Conservation (phyloP, 169 alveolate genomes). For the Eimeria acervulina region DNA sequence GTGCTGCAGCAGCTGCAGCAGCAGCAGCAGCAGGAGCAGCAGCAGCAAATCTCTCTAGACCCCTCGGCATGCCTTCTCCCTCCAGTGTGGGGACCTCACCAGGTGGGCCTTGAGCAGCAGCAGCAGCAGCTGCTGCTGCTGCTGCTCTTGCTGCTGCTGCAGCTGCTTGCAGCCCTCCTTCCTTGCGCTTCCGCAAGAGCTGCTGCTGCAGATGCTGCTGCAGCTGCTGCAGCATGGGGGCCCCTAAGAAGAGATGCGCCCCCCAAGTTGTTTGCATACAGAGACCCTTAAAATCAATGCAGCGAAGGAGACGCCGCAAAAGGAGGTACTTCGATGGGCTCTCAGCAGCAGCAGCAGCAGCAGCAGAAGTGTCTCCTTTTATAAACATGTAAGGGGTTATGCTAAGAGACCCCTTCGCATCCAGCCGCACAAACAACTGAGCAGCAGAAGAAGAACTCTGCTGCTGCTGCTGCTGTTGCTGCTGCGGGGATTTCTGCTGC, state of each 20-base stretch:
- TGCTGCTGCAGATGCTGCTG: too few species aligned
- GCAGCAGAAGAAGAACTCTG: neutral
- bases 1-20: conserved; percentile 17
- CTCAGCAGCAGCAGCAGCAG: neutral
- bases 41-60: neutral
- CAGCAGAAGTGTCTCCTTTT: neutral
- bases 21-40: too few species aligned
- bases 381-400: neutral
- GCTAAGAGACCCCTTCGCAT: neutral
- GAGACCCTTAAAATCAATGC: neutral
- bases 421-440: conserved; percentile 1
- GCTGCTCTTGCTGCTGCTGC: neutral
- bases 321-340: neutral
- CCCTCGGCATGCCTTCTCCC: neutral
- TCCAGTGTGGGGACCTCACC: conserved; percentile 25
- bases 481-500: neutral
- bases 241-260: neutral
- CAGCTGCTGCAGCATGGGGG: neutral
- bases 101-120: conserved; percentile 43
- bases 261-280: conserved; percentile 11
- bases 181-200: neutral
- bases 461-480: conserved; percentile 18
- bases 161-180: neutral
- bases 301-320: neutral
- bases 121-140: conserved; percentile 31